These are phyloP conservation scores for Dactylorhiza incarnata DNA, from an alignment of 106 monocot species.

Conservation along the genomic window DNA sequence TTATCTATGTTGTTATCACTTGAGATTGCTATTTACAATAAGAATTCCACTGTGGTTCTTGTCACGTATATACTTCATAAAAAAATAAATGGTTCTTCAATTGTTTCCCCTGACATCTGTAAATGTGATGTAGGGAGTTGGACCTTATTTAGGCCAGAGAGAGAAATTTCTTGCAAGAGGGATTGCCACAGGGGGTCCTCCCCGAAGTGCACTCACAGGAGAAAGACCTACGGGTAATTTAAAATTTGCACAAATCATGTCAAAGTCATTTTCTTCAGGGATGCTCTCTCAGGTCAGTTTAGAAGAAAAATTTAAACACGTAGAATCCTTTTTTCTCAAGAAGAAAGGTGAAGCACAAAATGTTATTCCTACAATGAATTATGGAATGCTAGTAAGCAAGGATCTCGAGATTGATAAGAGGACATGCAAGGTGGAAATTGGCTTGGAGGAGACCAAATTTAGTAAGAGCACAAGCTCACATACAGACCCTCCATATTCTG, in stretches of 20 bases:
- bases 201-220: slow-evolving; percentile 11
- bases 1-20: not conserved
- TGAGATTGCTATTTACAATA: not conserved
- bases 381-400: slow-evolving; percentile 6
- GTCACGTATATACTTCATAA: not conserved
- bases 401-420: not conserved
- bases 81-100: not conserved
- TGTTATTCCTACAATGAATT: not conserved
- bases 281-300: slow-evolving; percentile 31
- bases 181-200: slow-evolving; percentile 15
- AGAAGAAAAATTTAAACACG: not conserved
- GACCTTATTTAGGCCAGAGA: slow-evolving; percentile 1
- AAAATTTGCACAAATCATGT: slow-evolving; percentile 15
- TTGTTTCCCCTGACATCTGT: not conserved
- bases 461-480: not conserved
- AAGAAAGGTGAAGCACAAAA: slow-evolving; percentile 17
- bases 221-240: slow-evolving; percentile 10
- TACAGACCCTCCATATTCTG: not conserved
- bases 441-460: not conserved
- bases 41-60: not conserved
- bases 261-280: slow-evolving; percentile 47
- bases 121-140: slow-evolving; percentile 18
- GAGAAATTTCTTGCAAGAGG: slow-evolving; percentile 9
- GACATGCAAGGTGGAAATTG: not conserved
- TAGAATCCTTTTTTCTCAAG: slow-evolving; percentile 6